Percentiles rank a stretch among this genome's conserved stretches.
These are phyloP conservation scores for Isabelozyma gotoi DNA, from an alignment of 805 yeast genomes.

Conservation along the genomic window DNA sequence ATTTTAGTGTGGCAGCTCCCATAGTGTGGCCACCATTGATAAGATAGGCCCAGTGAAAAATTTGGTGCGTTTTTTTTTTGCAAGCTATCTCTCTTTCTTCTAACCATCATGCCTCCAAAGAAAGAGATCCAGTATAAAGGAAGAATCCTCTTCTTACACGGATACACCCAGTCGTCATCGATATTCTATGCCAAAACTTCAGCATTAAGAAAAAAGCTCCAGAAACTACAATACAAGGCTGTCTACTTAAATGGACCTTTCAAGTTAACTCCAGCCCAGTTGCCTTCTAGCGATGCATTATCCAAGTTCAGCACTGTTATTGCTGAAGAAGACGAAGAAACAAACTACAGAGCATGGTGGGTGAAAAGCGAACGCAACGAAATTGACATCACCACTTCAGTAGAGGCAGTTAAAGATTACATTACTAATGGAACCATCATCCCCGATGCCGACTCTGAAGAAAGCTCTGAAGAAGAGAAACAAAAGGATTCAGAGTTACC, in stretches of 20 bases:
- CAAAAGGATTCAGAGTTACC: conserved; percentile 45
- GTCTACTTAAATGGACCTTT: conserved; percentile 81
- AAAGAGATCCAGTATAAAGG: conserved; percentile 20
- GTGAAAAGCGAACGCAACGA: conserved; percentile 51
- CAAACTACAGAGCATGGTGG: conserved; percentile 74
- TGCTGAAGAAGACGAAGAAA: conserved; percentile 25
- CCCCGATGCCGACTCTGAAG: conserved; percentile 25
- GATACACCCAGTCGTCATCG: conserved; percentile 82
- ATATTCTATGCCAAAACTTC: conserved; percentile 86
- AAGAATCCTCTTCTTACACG: conserved; percentile 83
- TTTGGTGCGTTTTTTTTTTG: too few relatives aligned
- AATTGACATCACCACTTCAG: conserved; percentile 48
- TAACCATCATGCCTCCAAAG: not conserved
- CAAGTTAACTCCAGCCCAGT: conserved; percentile 60
- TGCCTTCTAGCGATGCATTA: conserved; percentile 67
- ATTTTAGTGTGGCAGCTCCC: too few relatives aligned
- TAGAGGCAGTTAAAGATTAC: conserved; percentile 48
- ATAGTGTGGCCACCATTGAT: too few relatives aligned
- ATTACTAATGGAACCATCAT: conserved; percentile 56
- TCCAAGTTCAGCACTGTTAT: conserved; percentile 45
- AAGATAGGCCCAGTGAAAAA: not conserved
- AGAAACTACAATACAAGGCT: conserved; percentile 64
- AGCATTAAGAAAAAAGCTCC: conserved; percentile 77
- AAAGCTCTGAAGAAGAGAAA: conserved; percentile 12
- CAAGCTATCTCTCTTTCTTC: not conserved